Percentiles rank a stretch among this genome's conserved stretches.
These are phyloP conservation scores for Secale cereale DNA, from an alignment of 176 grass and related monocot genomes.

Conservation along the genomic window DNA sequence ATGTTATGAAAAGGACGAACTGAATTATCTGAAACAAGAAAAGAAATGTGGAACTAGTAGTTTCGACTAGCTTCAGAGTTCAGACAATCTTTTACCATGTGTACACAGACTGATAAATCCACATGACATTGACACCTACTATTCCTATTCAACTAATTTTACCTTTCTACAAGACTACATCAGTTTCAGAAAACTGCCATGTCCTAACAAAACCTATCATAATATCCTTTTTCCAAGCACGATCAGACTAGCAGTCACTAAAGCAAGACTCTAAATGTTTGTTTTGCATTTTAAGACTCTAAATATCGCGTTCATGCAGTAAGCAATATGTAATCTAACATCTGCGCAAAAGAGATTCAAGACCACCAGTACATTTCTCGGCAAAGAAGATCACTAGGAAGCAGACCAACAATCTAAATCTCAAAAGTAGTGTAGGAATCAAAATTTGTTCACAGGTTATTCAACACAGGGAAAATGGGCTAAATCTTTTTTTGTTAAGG, in stretches of 20 bases:
- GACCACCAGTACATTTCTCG: no score
- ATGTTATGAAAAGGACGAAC: neutral
- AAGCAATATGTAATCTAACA: neutral
- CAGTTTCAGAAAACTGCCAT: neutral
- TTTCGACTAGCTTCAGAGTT: neutral
- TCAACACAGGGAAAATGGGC: no score
- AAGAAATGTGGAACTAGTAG: neutral
- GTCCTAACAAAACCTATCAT: no score
- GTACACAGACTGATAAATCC: neutral
- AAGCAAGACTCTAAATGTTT: neutral
- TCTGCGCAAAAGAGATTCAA: neutral
- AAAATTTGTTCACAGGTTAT: no score
- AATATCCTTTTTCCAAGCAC: neutral
- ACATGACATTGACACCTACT: neutral
- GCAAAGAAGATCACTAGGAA: no score
- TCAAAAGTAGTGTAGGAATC: no score
- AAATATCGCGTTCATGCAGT: neutral
- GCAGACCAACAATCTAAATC: no score
- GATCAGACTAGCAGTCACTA: neutral
- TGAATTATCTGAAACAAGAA: no score
- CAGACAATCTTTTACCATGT: neutral
- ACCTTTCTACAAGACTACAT: neutral
- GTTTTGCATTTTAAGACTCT: neutral
- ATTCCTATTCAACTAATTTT: neutral
- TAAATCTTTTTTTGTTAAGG: no score